phyloP scores from a whole-genome alignment of 2,329 filamentous ascomycete genomes.

The Coniochaeta sp. region DNA sequence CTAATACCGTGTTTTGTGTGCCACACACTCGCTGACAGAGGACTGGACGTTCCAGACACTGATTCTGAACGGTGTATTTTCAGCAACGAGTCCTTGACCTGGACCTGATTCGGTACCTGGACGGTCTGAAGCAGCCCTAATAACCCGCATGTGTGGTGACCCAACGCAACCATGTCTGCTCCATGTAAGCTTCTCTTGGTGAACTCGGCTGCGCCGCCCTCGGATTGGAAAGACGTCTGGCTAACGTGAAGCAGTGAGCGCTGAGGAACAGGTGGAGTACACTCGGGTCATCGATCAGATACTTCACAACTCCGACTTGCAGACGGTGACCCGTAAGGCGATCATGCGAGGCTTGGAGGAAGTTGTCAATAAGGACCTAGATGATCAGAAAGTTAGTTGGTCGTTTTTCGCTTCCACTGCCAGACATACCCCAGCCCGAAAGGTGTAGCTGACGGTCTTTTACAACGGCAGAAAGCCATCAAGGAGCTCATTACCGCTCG shows the following conservation, averaged over 20 bases:
- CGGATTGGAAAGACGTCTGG: background rate
- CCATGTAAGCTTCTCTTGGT: background rate
- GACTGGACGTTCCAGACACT: too few species aligned
- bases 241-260: slow-evolving; percentile 30
- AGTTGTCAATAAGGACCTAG: slow-evolving; percentile 49
- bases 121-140: background rate
- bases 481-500: slow-evolving; percentile 66
- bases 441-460: background rate
- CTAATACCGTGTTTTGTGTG: background rate
- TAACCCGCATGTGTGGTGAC: background rate
- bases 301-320: slow-evolving; percentile 48
- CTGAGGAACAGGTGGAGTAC: slow-evolving; percentile 43
- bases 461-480: slow-evolving; percentile 49
- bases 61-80: background rate
- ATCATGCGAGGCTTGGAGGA: slow-evolving; percentile 49
- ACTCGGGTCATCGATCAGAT: slow-evolving; percentile 54
- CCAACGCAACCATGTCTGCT: background rate
- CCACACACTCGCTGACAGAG: background rate
- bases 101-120: background rate
- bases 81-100: background rate
- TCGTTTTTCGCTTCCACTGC: background rate
- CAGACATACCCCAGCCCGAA: background rate
- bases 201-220: background rate
- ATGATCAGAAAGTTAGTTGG: slow-evolving; percentile 45
- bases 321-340: slow-evolving; percentile 57